These are phyloP conservation scores for Aspergillus sp. DNA, from an alignment of 2,329 filamentous ascomycete genomes.

Conservation along the genomic window DNA sequence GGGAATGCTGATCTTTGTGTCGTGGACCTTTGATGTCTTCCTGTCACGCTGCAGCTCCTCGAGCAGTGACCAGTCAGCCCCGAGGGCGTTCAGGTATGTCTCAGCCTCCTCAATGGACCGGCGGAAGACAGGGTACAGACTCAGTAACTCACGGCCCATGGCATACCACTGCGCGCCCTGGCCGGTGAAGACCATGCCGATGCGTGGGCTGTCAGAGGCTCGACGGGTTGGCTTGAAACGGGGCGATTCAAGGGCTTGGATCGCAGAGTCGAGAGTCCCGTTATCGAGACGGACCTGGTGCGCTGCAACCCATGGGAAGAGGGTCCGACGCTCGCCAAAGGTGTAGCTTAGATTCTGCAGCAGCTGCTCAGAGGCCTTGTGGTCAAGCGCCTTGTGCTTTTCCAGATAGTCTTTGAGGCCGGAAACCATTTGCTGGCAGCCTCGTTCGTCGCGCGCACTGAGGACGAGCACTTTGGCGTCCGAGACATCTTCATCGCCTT, in stretches of 20 bases:
- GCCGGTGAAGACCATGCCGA: slow-evolving; percentile 33
- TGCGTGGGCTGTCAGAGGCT: neutral
- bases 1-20: slow-evolving; percentile 24
- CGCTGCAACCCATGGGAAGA: neutral
- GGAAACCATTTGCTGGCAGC: neutral
- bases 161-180: slow-evolving; percentile 35
- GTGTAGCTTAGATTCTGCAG: slow-evolving; percentile 13
- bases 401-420: slow-evolving; percentile 34
- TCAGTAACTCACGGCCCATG: slow-evolving; percentile 29
- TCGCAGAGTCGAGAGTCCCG: neutral
- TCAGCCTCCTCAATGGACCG: slow-evolving; percentile 8
- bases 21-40: slow-evolving; percentile 8
- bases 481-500: neutral
- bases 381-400: neutral
- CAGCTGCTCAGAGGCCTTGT: neutral
- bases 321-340: slow-evolving; percentile 2
- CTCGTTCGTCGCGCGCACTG: neutral
- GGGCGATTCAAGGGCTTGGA: neutral
- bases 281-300: neutral
- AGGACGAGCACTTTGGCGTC: neutral
- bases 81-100: neutral
- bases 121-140: slow-evolving; percentile 13
- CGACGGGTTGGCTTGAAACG: neutral
- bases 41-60: slow-evolving; percentile 1
- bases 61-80: slow-evolving; percentile 5